A percentile compares a stretch with the other conserved stretches of the same genome.
Conservation (phyloP, 768 basidiomycete genomes). For the Tulasnella sp. region DNA sequence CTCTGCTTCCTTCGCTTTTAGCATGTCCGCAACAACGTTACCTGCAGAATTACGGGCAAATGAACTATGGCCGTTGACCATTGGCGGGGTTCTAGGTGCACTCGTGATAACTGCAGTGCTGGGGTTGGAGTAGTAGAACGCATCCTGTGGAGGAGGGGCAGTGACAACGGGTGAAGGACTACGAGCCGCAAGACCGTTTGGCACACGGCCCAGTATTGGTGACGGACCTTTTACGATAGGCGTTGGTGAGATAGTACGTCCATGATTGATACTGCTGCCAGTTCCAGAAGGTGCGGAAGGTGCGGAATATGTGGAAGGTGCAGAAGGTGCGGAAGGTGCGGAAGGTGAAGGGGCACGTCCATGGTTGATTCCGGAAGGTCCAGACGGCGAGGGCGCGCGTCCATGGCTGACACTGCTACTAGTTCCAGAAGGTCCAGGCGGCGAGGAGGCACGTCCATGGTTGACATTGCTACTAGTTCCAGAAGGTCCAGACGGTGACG, state of each 20-base stretch:
- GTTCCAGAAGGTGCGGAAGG: not conserved
- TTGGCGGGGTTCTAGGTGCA: constrained; percentile 22
- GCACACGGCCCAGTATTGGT: constrained; percentile 47
- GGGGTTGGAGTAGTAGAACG: constrained; percentile 37
- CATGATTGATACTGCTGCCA: constrained; percentile 22
- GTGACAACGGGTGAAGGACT: constrained; percentile 48
- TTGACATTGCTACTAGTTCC: constrained; percentile 16
- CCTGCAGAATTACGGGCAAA: constrained; percentile 41
- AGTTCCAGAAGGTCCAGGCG: no score
- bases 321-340: no score
- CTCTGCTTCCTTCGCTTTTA: constrained; percentile 75
- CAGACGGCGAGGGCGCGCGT: constrained; percentile 48
- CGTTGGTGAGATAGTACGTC: constrained; percentile 46
- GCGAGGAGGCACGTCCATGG: constrained; percentile 43
- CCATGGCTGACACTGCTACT: constrained; percentile 23
- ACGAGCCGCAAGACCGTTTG: constrained; percentile 42
- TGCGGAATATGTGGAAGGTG: no score
- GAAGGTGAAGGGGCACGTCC: no score
- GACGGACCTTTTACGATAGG: constrained; percentile 29
- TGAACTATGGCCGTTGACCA: constrained; percentile 30
- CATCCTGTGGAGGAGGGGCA: constrained; percentile 48
- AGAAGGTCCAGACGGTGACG: no score
- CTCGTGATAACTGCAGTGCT: constrained; percentile 8
- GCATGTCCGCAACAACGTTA: constrained; percentile 38
- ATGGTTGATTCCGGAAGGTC: no score